Evolutionary conservation across 371 early-diverging fungal genomes (phyloP), one percentile per base, ranked within the genome.

Genomic region (Syncephalastrum monosporum): DNA sequence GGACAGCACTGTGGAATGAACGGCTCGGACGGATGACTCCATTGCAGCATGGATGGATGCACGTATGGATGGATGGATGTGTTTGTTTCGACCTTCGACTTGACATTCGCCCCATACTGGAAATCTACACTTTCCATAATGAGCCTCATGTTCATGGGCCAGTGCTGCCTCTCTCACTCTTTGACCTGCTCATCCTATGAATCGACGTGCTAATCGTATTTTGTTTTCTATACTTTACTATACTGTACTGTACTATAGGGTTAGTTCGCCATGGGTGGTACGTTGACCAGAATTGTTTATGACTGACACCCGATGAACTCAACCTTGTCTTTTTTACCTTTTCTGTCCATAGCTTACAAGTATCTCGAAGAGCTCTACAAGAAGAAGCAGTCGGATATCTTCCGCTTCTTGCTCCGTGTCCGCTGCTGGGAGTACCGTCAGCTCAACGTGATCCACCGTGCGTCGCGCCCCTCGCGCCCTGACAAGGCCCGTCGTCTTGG

Each of bases 341-440:
- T 46, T 44, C 5, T 10, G 14, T 53, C 19, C 15, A 21, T 57
- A 62, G 94, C 95, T 65, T 91, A 92, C 84, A 92, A 96, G 82
- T 98, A 98, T 82, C 86, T 99, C 67, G 94, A 94, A 86, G 96
- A 96, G 85, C 89, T 99, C 65, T 88, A 92, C 81, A 95, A 93
- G 85, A 94, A 97, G 92, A 99, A 98, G 89, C 98, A 99, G 85
- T 91, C 92, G 59, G 99, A 98, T 86, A 96, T 97, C 62, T 86
- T 98, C 86, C 92, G 98, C 77, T 99, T 98, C 89, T 87, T 99
- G 67, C 88, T 94, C 66, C 94, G 98, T 76, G 90, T 99, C 49
- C 85, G 98, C 77, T 92, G 94, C 87, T 99, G 99, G 97, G 99
- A 99, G 83, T 98, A 91, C 91, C 86, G 95, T 65, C 99, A 99